Conservation (phyloP, 768 basidiomycete species). For the Botryobasidium botryosum region DNA sequence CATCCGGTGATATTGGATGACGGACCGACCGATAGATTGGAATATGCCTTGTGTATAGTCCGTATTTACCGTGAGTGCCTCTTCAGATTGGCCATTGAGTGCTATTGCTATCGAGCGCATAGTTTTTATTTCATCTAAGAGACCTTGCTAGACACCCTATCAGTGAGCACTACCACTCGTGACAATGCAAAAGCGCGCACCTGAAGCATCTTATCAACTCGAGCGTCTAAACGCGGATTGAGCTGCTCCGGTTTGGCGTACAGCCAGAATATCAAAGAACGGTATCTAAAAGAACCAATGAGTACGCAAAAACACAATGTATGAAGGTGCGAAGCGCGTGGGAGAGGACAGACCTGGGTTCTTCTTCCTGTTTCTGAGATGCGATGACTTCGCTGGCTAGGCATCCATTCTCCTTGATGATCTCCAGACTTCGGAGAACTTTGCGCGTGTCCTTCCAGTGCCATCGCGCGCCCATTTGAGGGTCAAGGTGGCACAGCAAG, state of each 20-base stretch:
- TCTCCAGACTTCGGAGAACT: conserved; percentile 58
- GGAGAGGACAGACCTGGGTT: conserved; percentile 12
- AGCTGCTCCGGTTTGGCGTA: conserved; percentile 52
- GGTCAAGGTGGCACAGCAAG: conserved; percentile 55
- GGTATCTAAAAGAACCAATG: conserved; percentile 42
- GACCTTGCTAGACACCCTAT: conserved; percentile 36
- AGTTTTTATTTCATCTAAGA: conserved; percentile 59
- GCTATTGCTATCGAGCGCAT: conserved; percentile 23
- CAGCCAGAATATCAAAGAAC: conserved; percentile 81
- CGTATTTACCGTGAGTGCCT: conserved; percentile 10
- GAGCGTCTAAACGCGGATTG: conserved; percentile 48
- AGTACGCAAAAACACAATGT: no score
- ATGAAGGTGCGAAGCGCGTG: neutral
- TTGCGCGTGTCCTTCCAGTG: conserved; percentile 94
- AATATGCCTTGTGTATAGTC: conserved; percentile 78
- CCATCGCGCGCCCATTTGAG: conserved; percentile 62
- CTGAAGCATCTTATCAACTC: conserved; percentile 83
- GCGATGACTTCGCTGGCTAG: conserved; percentile 48
- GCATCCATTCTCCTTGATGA: conserved; percentile 54
- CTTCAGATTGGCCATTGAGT: neutral
- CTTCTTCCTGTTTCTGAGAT: conserved; percentile 35
- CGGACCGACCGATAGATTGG: conserved; percentile 71
- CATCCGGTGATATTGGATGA: no score
- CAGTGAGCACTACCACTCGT: neutral
- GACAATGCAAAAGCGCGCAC: conserved; percentile 25